Conservation (phyloP, 2,329 filamentous ascomycete genomes). For the Hypoxylon sp. region DNA sequence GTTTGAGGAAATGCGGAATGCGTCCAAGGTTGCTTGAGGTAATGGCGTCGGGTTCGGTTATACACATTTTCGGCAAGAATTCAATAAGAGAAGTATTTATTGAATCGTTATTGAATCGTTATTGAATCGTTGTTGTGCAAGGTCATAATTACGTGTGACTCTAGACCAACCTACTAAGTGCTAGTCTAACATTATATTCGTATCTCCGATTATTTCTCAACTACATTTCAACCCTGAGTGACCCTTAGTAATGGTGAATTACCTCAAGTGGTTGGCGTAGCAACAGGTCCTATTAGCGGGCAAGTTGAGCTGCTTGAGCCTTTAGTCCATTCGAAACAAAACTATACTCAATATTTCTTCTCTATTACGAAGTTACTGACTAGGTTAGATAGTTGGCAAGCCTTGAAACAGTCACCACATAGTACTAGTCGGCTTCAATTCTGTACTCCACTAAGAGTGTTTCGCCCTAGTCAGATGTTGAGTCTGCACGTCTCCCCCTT, state of each 20-base stretch:
- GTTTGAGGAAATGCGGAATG: slow-evolving; percentile 29
- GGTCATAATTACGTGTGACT: background rate
- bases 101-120: background rate
- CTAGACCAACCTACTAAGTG: background rate
- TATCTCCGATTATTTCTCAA: background rate
- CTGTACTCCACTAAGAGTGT: background rate
- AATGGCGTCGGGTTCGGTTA: slow-evolving; percentile 34
- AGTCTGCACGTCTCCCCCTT: slow-evolving; percentile 14
- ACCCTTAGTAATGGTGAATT: background rate
- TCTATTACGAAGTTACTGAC: background rate
- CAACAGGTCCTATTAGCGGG: too few species aligned
- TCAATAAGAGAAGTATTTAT: slow-evolving; percentile 30
- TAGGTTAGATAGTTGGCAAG: background rate
- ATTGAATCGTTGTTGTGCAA: slow-evolving; percentile 1
- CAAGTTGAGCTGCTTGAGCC: background rate
- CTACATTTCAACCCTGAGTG: background rate
- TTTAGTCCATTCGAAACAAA: background rate
- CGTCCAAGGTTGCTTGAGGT: slow-evolving; percentile 27
- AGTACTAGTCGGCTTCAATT: background rate
- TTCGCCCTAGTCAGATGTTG: slow-evolving; percentile 4
- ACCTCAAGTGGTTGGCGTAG: too few species aligned
- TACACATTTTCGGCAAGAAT: slow-evolving; percentile 13
- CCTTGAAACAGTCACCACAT: background rate
- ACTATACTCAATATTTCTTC: background rate
- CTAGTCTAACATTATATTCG: background rate